Evolutionary conservation across 2,329 filamentous ascomycete species (phyloP), one percentile per base, ranked within the genome.

Genomic region (Hypoxylon sp.): DNA sequence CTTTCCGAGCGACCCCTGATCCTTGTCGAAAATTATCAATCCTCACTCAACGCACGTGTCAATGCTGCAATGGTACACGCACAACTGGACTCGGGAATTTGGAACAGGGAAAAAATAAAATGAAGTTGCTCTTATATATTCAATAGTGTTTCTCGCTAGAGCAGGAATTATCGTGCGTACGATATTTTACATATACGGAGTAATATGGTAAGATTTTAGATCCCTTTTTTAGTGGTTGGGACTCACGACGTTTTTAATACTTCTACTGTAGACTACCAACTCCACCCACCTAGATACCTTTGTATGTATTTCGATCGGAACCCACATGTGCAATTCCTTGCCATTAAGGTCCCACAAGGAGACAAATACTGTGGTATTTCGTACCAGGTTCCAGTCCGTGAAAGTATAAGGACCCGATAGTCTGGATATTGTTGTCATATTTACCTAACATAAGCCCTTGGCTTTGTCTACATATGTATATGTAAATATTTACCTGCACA

Each of bases 21-120:
- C 60, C 57, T 62, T 28, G 57, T 64, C 41, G 65, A 48, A 41
- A 69, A 65, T 60, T 57, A 52, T 52, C 36, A 11, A 55, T 51
- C 63, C 48, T 49, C 63, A 38, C 60, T 59, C 13, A 43, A 53
- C 56, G 57, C 64, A 65, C 64, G 60, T 69, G 63, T 59, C 51
- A 21, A 25, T 56, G 34, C 32, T 25, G 28, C 51, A 21, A 25
- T 56, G 34, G 41, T 25, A 34, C 36, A 52, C 41, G 32, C 43
- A 5, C 25, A 30, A 19, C 28, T 32, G 21, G 43, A 13, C 13
- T 46, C 46, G 7, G 28, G 28, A 13, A 46, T 11, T 49, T 23
- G 13, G 6, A 49, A 36, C 2, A 7, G 6, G 7, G 41, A 5
- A 43, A 21, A 55, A 49, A 55, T 10, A 32, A 36, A 45, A 30